These are phyloP conservation scores for Boletellus sp. DNA, from an alignment of 768 basidiomycete genomes.

Conservation along the genomic window DNA sequence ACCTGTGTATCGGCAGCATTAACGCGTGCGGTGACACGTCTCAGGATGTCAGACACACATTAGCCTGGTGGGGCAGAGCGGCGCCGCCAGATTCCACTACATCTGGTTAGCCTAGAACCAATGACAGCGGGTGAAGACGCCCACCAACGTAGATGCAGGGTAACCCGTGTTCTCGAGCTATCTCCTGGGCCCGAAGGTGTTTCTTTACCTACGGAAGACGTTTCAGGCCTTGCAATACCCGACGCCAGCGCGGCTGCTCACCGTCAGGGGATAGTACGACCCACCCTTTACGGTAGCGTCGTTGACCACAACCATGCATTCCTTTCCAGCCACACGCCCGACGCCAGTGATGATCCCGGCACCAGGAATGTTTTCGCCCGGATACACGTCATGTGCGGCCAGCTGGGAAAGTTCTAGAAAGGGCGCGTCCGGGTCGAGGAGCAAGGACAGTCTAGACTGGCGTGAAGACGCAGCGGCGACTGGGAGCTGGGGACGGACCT, in stretches of 20 bases:
- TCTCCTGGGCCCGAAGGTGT: slow-evolving; percentile 89
- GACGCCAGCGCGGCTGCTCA: slow-evolving; percentile 24
- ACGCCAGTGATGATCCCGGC: slow-evolving; percentile 90
- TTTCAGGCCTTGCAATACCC: neutral
- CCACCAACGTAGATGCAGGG: slow-evolving; percentile 91
- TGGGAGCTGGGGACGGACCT: slow-evolving; percentile 42
- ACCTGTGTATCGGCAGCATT: slow-evolving; percentile 39
- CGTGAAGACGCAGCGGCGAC: slow-evolving; percentile 2
- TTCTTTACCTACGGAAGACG: slow-evolving; percentile 71
- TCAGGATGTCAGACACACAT: slow-evolving; percentile 35
- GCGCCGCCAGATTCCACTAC: slow-evolving; percentile 93
- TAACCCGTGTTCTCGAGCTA: slow-evolving; percentile 85
- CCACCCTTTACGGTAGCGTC: slow-evolving; percentile 94
- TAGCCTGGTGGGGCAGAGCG: slow-evolving; percentile 88
- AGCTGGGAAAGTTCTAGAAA: slow-evolving; percentile 86
- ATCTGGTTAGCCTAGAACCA: slow-evolving; percentile 3
- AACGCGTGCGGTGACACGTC: neutral
- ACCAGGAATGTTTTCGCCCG: slow-evolving; percentile 69
- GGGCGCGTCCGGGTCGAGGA: slow-evolving; percentile 84
- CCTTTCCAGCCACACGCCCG: slow-evolving; percentile 71
- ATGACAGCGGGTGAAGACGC: slow-evolving; percentile 20
- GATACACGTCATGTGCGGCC: slow-evolving; percentile 86
- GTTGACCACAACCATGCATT: slow-evolving; percentile 90
- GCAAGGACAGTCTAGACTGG: slow-evolving; percentile 52
- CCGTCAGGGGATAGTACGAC: slow-evolving; percentile 86